Percentiles rank a stretch among this genome's conserved stretches.
These are phyloP conservation scores for Leishmania braziliensis DNA, from an alignment of 208 protist species.

Conservation along the genomic window DNA sequence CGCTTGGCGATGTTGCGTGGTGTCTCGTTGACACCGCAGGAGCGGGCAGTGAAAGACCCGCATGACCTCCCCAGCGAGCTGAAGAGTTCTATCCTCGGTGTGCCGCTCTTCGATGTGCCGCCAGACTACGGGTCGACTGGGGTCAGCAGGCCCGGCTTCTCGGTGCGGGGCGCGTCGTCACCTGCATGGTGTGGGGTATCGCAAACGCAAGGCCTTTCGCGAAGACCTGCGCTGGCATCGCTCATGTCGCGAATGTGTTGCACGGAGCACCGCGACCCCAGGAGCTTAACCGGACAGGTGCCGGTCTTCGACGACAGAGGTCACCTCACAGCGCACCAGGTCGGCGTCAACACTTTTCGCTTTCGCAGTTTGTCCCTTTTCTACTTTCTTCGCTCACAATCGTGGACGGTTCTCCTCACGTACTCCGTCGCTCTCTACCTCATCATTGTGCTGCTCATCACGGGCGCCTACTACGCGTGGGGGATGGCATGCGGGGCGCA, in stretches of 20 bases:
- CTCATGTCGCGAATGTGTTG: conserved; percentile 16
- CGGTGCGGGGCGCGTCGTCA: neutral
- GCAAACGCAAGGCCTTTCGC: too few species aligned
- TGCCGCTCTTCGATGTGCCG: neutral
- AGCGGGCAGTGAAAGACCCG: conserved; percentile 22
- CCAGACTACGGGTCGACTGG: conserved; percentile 24
- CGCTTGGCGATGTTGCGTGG: conserved; percentile 34
- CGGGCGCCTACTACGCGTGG: conserved; percentile 63
- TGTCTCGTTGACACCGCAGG: conserved; percentile 43
- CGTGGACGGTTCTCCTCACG: conserved; percentile 58
- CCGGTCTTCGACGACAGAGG: conserved; percentile 78
- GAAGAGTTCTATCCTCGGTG: conserved; percentile 36
- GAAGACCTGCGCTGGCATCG: neutral
- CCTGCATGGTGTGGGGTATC: neutral
- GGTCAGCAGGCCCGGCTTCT: neutral
- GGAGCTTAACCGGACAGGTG: conserved; percentile 28
- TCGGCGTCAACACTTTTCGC: conserved; percentile 68
- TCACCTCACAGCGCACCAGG: conserved; percentile 52
- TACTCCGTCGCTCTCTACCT: conserved; percentile 74
- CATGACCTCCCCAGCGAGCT: conserved; percentile 43
- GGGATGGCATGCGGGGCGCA: conserved; percentile 52
- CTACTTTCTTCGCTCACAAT: conserved; percentile 60
- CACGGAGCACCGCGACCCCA: conserved; percentile 8
- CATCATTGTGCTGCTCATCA: conserved; percentile 55
- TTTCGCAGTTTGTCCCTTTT: conserved; percentile 75